Evolutionary conservation across 345 rosid species (phyloP).

Genomic region (Mangifera indica): DNA sequence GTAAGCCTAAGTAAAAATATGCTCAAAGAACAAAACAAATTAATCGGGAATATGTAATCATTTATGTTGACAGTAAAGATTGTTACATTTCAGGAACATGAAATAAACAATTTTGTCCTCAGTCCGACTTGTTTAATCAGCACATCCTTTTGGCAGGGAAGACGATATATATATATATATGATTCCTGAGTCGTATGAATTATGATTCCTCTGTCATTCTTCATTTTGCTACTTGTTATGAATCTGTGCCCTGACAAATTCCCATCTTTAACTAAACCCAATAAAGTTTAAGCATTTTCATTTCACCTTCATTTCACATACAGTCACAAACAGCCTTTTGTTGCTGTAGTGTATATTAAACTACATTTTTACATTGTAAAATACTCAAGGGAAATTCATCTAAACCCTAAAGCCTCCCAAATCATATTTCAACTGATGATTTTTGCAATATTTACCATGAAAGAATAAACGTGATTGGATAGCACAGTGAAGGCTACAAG

Average conservation of each 20-base stretch:
- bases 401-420: background rate
- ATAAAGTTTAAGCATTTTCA: conserved; percentile 39
- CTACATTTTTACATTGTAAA: background rate
- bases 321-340: conserved; percentile 51
- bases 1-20: background rate
- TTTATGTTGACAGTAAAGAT: conserved; percentile 7
- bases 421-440: conserved; percentile 5
- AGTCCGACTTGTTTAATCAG: background rate
- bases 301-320: conserved; percentile 23
- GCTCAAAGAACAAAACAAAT: background rate
- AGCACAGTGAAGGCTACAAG: too few relatives aligned
- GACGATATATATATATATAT: background rate
- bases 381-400: background rate
- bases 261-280: conserved; percentile 43
- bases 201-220: conserved; percentile 22
- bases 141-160: conserved; percentile 16
- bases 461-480: background rate
- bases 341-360: conserved; percentile 13
- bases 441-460: background rate
- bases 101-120: conserved; percentile 20
- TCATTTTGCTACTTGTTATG: conserved; percentile 13
- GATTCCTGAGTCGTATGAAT: conserved; percentile 17
- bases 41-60: background rate
- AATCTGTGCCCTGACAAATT: conserved; percentile 29
- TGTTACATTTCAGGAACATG: conserved; percentile 23